A percentile compares a stretch with the other conserved stretches of the same genome.
Conservation (phyloP, 2,329 filamentous ascomycete genomes). For the Bipolaris zeicola region DNA sequence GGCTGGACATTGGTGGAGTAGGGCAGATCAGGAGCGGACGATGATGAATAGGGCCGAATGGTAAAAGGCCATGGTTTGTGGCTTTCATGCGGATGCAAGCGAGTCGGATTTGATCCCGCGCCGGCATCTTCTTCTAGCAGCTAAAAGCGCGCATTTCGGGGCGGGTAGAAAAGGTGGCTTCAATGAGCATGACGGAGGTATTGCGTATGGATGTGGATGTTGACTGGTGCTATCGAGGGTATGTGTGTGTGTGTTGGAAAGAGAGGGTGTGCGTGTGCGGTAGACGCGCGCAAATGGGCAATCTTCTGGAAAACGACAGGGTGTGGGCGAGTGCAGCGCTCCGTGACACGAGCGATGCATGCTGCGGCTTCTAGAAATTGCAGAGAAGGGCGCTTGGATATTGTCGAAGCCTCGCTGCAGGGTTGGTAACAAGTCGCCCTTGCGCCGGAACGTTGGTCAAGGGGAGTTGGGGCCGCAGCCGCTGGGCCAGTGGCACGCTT, state of each 20-base stretch:
- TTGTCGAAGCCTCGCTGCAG: slow-evolving; percentile 32
- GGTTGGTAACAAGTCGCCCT: slow-evolving; percentile 34
- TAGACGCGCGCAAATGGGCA: slow-evolving; percentile 40
- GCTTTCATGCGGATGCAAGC: slow-evolving; percentile 23
- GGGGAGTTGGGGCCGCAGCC: slow-evolving; percentile 39
- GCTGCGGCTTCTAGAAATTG: slow-evolving; percentile 47
- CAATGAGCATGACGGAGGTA: slow-evolving; percentile 15
- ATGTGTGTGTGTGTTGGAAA: background rate
- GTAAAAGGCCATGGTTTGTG: slow-evolving; percentile 21
- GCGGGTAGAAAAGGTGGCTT: slow-evolving; percentile 19
- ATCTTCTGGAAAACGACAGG: slow-evolving; percentile 47
- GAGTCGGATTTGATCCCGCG: slow-evolving; percentile 26
- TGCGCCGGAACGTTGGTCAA: slow-evolving; percentile 35
- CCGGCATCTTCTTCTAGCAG: background rate
- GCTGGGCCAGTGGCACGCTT: slow-evolving; percentile 32
- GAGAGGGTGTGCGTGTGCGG: slow-evolving; percentile 13
- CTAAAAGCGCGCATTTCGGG: slow-evolving; percentile 4
- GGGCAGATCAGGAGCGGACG: slow-evolving; percentile 11
- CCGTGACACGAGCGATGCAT: slow-evolving; percentile 27
- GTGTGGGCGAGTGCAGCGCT: slow-evolving; percentile 32
- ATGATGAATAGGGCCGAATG: slow-evolving; percentile 17
- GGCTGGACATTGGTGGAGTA: slow-evolving; percentile 13
- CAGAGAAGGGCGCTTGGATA: slow-evolving; percentile 42
- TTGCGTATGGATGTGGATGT: background rate
- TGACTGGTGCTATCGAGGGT: slow-evolving; percentile 7